phyloP scores from a whole-genome alignment of 441 rosid genomes.

The Gossypium davidsonii region DNA sequence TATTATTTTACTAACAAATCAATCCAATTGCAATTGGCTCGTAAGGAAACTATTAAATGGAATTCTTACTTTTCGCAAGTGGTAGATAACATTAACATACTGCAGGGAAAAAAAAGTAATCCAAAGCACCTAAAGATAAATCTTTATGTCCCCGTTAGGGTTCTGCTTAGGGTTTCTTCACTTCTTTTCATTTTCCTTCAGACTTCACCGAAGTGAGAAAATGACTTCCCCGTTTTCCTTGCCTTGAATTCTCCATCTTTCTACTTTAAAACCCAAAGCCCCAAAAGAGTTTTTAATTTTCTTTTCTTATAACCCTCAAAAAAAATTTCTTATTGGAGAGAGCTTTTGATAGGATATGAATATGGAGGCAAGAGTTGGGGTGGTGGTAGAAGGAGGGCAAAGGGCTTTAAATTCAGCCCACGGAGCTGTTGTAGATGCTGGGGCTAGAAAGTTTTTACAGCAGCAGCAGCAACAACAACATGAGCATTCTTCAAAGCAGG shows the following conservation, averaged over 20 bases:
- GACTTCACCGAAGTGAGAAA: neutral
- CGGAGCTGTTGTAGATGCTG: constrained; percentile 44
- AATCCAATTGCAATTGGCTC: neutral
- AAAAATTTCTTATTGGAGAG: neutral
- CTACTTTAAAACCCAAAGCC: neutral
- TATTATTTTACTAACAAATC: neutral
- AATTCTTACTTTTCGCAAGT: too few relatives aligned
- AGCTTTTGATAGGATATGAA: constrained; percentile 18
- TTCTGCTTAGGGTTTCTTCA: constrained; percentile 8
- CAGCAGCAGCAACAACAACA: constrained; percentile 16
- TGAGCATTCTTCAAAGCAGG: constrained; percentile 15
- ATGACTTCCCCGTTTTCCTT: neutral
- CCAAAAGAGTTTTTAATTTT: neutral
- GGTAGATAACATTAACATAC: too few relatives aligned
- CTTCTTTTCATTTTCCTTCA: neutral
- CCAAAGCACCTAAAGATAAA: neutral
- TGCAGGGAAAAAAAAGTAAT: neutral
- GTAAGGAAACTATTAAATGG: too few relatives aligned
- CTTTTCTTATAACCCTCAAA: neutral
- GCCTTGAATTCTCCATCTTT: neutral
- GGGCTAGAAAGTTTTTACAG: constrained; percentile 42
- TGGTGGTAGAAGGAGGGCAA: constrained; percentile 72
- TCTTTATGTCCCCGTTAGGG: neutral
- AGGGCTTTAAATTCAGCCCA: constrained; percentile 57
- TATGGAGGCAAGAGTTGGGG: constrained; percentile 74